Conservation (phyloP, 2,329 filamentous ascomycete species). For the Calcarisporium arbuscula region DNA sequence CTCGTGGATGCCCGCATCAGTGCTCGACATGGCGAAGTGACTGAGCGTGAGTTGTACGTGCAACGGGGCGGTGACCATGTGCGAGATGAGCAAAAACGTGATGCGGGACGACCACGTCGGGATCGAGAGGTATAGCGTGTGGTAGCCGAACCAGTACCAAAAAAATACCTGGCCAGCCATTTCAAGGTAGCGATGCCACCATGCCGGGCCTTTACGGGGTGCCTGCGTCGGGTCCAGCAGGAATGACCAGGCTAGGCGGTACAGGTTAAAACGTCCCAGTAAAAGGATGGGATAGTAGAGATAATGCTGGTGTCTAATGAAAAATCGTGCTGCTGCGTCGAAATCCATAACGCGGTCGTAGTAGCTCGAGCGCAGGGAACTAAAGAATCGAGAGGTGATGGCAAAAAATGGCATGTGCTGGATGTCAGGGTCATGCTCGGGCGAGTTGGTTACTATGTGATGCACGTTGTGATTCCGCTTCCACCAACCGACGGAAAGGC, state of each 20-base stretch:
- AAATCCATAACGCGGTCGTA: conserved; percentile 60
- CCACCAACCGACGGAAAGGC: conserved; percentile 63
- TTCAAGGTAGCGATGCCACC: conserved; percentile 63
- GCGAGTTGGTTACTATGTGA: conserved; percentile 59
- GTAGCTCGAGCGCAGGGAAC: conserved; percentile 56
- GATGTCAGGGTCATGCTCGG: conserved; percentile 53
- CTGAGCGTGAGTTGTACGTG: conserved; percentile 68
- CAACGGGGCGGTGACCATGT: conserved; percentile 60
- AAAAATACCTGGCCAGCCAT: conserved; percentile 49
- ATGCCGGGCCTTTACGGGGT: conserved; percentile 50
- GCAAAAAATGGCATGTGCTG: conserved; percentile 67
- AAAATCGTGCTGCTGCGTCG: conserved; percentile 52
- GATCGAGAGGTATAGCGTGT: conserved; percentile 53
- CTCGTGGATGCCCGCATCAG: conserved; percentile 57
- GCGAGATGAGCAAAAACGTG: conserved; percentile 56
- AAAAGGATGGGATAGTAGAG: conserved; percentile 64
- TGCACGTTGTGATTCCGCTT: conserved; percentile 65
- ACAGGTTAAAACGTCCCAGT: conserved; percentile 67
- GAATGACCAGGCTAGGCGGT: conserved; percentile 60
- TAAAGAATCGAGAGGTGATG: conserved; percentile 59
- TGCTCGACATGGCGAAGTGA: conserved; percentile 66
- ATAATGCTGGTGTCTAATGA: conserved; percentile 57
- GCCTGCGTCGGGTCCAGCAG: conserved; percentile 44
- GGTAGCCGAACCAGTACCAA: conserved; percentile 64
- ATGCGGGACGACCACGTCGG: conserved; percentile 53